A percentile compares a stretch with the other conserved stretches of the same genome.
Evolutionary conservation across 257 asterid species (phyloP).

Genomic region (Anisodus acutangulus): DNA sequence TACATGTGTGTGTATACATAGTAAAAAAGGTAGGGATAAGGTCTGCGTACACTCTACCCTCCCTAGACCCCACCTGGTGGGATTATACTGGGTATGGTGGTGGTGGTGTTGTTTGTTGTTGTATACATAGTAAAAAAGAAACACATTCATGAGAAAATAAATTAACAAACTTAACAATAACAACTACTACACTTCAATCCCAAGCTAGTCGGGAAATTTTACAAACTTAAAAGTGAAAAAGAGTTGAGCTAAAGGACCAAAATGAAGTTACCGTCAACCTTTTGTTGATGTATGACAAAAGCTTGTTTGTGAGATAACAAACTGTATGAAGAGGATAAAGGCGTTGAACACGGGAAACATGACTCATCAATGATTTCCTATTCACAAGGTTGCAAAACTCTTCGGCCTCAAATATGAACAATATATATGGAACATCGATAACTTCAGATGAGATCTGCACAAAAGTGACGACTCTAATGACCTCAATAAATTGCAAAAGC

Average conservation of each 20-base stretch:
- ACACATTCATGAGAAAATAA: background rate
- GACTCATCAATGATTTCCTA: slow-evolving; percentile 60
- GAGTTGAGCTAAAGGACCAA: slow-evolving; percentile 24
- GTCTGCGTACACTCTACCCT: too few relatives aligned
- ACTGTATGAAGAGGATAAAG: slow-evolving; percentile 81
- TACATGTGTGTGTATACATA: background rate
- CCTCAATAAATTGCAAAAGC: background rate
- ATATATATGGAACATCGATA: slow-evolving; percentile 59
- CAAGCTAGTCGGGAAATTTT: background rate
- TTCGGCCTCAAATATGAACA: slow-evolving; percentile 81
- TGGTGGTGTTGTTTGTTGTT: too few relatives aligned
- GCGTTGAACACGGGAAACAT: slow-evolving; percentile 59
- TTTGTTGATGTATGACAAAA: slow-evolving; percentile 79
- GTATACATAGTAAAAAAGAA: background rate
- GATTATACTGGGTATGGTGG: too few relatives aligned
- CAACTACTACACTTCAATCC: background rate
- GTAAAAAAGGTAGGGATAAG: too few relatives aligned
- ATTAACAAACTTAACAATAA: slow-evolving; percentile 1
- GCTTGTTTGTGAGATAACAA: slow-evolving; percentile 79
- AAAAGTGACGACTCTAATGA: slow-evolving; percentile 23
- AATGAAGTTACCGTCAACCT: slow-evolving; percentile 50
- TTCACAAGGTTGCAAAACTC: slow-evolving; percentile 76
- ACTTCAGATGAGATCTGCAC: slow-evolving; percentile 66
- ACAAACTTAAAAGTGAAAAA: background rate
- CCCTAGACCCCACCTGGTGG: too few relatives aligned